Percentiles rank a stretch among this genome's conserved stretches.
Evolutionary conservation across 495 filamentous ascomycete genomes (phyloP).

Genomic region (Neurospora cerealis): DNA sequence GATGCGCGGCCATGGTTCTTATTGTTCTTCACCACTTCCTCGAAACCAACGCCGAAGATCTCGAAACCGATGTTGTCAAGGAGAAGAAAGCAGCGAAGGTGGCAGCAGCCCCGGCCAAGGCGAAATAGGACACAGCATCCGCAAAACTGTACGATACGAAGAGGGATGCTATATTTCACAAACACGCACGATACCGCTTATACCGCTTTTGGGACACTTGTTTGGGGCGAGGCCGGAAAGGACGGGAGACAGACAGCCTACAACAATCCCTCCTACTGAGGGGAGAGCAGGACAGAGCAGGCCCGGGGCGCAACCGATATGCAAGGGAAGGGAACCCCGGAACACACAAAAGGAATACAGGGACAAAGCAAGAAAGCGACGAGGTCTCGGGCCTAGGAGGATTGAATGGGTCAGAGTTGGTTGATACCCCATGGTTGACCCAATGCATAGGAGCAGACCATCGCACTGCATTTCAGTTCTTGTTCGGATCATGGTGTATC

Average conservation of each 20-base stretch:
- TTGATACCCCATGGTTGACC: neutral
- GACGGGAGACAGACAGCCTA: neutral
- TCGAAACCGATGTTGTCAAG: slow-evolving; percentile 39
- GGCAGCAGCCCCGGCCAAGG: slow-evolving; percentile 25
- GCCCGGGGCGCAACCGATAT: neutral
- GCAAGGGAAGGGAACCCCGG: neutral
- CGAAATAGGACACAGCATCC: slow-evolving; percentile 5
- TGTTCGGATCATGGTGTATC: neutral
- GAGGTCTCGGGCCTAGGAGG: neutral
- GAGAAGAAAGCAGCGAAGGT: slow-evolving; percentile 52
- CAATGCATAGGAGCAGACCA: neutral
- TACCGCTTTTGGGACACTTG: neutral
- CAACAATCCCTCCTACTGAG: neutral
- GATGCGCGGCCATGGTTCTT: slow-evolving; percentile 82
- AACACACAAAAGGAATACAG: neutral
- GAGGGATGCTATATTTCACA: neutral
- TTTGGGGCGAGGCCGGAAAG: neutral
- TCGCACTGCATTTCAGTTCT: neutral
- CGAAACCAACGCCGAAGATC: slow-evolving; percentile 76
- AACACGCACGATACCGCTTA: neutral
- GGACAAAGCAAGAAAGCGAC: neutral
- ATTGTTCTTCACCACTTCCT: slow-evolving; percentile 96
- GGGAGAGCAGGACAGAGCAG: neutral
- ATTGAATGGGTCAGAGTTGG: neutral
- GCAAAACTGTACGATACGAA: slow-evolving; percentile 11